Conservation (phyloP, 352 stramenopile species). For the Pythium coloratum region DNA sequence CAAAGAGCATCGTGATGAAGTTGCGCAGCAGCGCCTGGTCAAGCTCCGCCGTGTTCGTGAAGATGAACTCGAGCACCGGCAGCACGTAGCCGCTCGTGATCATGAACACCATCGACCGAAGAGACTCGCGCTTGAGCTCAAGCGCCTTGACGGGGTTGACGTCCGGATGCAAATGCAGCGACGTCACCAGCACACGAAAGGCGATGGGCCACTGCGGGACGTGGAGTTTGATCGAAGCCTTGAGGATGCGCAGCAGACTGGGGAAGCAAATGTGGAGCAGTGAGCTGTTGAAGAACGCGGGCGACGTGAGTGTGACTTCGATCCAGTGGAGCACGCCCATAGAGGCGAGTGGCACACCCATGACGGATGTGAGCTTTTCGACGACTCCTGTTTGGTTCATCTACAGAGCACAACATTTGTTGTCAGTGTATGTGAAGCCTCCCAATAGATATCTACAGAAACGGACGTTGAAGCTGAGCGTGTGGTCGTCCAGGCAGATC, state of each 20-base stretch:
- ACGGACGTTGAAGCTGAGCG: constrained; percentile 84
- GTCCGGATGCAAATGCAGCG: constrained; percentile 68
- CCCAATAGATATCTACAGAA: neutral
- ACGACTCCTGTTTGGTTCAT: constrained; percentile 88
- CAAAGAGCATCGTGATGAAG: constrained; percentile 82
- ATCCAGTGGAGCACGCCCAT: constrained; percentile 88
- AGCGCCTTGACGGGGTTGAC: constrained; percentile 86
- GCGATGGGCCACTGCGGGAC: constrained; percentile 81
- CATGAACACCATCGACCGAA: constrained; percentile 87
- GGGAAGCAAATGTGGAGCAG: constrained; percentile 86
- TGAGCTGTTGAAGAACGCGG: constrained; percentile 80
- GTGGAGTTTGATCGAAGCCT: constrained; percentile 77
- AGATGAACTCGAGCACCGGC: constrained; percentile 82
- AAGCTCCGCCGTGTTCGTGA: constrained; percentile 73
- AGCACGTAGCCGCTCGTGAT: constrained; percentile 87
- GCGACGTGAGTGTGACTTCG: constrained; percentile 69
- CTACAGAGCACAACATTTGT: constrained; percentile 7
- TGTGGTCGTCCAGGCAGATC: constrained; percentile 85
- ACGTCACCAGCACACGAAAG: constrained; percentile 78
- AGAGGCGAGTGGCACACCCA: constrained; percentile 79
- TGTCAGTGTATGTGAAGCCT: neutral
- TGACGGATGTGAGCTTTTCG: constrained; percentile 73
- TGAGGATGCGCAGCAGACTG: constrained; percentile 74
- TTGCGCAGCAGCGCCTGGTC: constrained; percentile 84
- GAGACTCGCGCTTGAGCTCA: constrained; percentile 80